Evolutionary conservation across 108 stramenopile genomes (phyloP).

Genomic region (Fistulifera solaris): DNA sequence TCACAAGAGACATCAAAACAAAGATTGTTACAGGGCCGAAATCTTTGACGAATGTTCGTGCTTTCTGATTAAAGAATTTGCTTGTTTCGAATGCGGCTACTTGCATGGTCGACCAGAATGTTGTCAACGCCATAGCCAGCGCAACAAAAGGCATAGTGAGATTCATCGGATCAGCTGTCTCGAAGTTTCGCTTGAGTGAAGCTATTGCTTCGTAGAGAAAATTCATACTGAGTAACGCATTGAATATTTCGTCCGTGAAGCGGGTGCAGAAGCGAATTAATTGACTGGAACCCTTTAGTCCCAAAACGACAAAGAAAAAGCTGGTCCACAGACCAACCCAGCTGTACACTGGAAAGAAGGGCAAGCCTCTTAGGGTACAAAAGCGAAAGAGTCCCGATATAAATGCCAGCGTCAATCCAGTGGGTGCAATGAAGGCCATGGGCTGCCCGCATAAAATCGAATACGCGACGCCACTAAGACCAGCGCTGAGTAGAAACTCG

Average conservation of each 20-base stretch:
- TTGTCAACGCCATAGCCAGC: conserved; percentile 59
- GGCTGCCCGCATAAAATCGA: conserved; percentile 87
- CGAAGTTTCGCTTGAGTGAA: conserved; percentile 62
- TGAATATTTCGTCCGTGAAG: conserved; percentile 97
- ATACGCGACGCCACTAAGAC: conserved; percentile 84
- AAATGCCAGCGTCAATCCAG: conserved; percentile 90
- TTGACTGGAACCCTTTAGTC: conserved; percentile 68
- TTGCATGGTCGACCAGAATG: conserved; percentile 54
- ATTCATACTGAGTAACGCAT: conserved; percentile 86
- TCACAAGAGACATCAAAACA: conserved; percentile 63
- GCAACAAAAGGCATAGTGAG: conserved; percentile 76
- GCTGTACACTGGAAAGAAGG: conserved; percentile 91
- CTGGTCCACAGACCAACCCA: conserved; percentile 95
- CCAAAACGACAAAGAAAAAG: conserved; percentile 70
- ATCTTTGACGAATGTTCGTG: conserved; percentile 75
- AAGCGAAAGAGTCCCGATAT: conserved; percentile 84
- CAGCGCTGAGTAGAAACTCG: conserved; percentile 83
- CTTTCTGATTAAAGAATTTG: conserved; percentile 60
- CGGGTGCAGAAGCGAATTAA: conserved; percentile 89
- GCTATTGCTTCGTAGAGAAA: conserved; percentile 88
- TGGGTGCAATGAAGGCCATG: conserved; percentile 96
- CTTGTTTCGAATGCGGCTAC: conserved; percentile 60
- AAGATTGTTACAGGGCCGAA: conserved; percentile 91
- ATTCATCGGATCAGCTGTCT: conserved; percentile 70
- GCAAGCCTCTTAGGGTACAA: conserved; percentile 53